These are phyloP conservation scores for Trichoderma asperelloides DNA, from an alignment of 495 filamentous ascomycete species.

Conservation along the genomic window DNA sequence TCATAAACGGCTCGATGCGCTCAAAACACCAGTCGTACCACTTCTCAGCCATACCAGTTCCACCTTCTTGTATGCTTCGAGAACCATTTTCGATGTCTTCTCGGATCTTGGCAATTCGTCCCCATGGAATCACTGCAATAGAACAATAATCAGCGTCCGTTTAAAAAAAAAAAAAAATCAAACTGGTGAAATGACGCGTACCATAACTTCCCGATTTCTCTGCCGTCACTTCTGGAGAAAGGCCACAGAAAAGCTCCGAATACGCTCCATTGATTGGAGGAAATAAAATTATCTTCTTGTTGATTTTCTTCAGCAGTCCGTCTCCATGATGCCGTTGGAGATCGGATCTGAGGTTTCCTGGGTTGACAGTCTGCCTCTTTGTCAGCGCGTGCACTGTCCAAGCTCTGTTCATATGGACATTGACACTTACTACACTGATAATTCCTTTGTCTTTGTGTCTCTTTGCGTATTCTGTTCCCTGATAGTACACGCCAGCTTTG, in stretches of 20 bases:
- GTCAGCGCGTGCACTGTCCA: background rate
- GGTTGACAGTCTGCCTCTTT: conserved; percentile 18
- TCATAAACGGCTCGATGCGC: conserved; percentile 21
- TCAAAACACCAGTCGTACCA: conserved; percentile 38
- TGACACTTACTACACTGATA: conserved; percentile 16
- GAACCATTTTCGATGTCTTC: conserved; percentile 25
- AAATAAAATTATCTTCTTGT: conserved; percentile 14
- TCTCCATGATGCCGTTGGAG: conserved; percentile 21
- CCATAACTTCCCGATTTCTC: conserved; percentile 20
- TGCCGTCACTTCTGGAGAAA: conserved; percentile 30
- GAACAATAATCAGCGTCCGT: background rate
- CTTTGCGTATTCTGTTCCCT: conserved; percentile 21
- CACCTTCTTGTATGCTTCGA: conserved; percentile 27
- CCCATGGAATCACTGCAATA: conserved; percentile 28
- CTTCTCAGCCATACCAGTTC: conserved; percentile 27
- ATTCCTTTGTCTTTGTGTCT: conserved; percentile 17
- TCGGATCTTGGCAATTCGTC: conserved; percentile 23
- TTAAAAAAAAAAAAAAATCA: background rate
- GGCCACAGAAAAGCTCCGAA: conserved; percentile 35
- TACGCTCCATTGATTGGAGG: conserved; percentile 33
- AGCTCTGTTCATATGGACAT: background rate
- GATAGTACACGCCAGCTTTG: conserved; percentile 29
- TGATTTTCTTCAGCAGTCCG: background rate
- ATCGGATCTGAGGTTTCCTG: conserved; percentile 26
- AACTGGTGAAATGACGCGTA: conserved; percentile 13